These are phyloP conservation scores for Sugiyamaella qingdaonensis DNA, from an alignment of 805 yeast genomes.

Conservation along the genomic window DNA sequence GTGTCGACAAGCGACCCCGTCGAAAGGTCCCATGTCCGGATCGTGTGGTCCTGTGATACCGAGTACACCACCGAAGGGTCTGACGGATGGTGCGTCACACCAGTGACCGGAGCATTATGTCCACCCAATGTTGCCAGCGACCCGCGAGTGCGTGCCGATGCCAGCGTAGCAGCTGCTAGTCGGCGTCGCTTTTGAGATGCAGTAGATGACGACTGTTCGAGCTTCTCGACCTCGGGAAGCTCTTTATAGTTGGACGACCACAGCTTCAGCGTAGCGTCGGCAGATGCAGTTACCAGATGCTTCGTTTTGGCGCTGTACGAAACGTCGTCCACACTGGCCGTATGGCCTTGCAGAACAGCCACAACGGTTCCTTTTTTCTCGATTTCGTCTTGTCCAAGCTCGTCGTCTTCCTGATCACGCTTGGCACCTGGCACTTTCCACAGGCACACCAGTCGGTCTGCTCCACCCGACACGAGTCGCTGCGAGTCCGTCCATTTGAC, in stretches of 20 bases:
- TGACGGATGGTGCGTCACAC: constrained; percentile 62
- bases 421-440: constrained; percentile 64
- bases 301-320: constrained; percentile 52
- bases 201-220: constrained; percentile 44
- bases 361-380: constrained; percentile 48
- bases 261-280: constrained; percentile 72
- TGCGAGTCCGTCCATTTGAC: constrained; percentile 76
- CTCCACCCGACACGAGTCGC: constrained; percentile 78
- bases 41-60: constrained; percentile 91
- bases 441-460: constrained; percentile 81
- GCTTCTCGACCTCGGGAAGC: constrained; percentile 59
- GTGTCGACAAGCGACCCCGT: constrained; percentile 85
- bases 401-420: constrained; percentile 32
- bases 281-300: constrained; percentile 77
- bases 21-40: constrained; percentile 94
- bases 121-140: constrained; percentile 76
- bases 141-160: constrained; percentile 72
- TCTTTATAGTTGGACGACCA: constrained; percentile 90
- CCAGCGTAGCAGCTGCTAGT: constrained; percentile 64
- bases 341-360: constrained; percentile 87
- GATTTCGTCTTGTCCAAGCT: constrained; percentile 43
- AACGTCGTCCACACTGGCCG: constrained; percentile 75
- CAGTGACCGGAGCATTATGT: constrained; percentile 86
- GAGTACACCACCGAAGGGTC: constrained; percentile 87
- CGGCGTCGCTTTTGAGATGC: constrained; percentile 87